phyloP scores from a whole-genome alignment of 1,284 basidiomycete species.

The Inonotus hispidus region DNA sequence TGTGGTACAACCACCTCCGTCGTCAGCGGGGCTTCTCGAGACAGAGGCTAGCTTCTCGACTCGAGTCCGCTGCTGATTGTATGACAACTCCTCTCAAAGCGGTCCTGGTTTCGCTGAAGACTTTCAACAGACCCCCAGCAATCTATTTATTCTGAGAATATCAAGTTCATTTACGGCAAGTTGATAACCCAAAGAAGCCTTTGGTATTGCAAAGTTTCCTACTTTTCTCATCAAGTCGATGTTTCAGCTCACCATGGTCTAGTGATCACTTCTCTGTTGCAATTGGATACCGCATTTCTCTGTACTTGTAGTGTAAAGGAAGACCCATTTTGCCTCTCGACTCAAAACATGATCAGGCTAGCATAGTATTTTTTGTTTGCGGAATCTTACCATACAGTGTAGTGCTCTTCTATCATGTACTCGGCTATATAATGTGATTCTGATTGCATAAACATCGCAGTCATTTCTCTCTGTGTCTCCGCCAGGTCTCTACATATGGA shows the following conservation, averaged over 20 bases:
- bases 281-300: background rate
- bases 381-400: background rate
- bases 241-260: background rate
- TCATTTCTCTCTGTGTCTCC: no score
- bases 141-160: no score
- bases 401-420: no score
- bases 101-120: no score
- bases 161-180: no score
- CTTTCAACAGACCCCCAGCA: no score
- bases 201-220: no score
- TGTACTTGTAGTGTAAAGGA: background rate
- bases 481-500: no score
- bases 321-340: background rate
- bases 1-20: background rate
- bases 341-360: background rate
- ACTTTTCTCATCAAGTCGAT: no score
- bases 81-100: background rate
- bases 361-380: background rate
- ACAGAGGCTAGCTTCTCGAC: background rate
- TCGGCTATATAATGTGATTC: no score
- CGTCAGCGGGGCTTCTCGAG: conserved; percentile 2
- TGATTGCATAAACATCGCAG: no score
- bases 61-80: background rate
- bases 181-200: no score
- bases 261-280: background rate